A percentile compares a stretch with the other conserved stretches of the same genome.
Evolutionary conservation across 2,329 filamentous ascomycete species (phyloP).

Genomic region (Rutstroemia sydowiana): DNA sequence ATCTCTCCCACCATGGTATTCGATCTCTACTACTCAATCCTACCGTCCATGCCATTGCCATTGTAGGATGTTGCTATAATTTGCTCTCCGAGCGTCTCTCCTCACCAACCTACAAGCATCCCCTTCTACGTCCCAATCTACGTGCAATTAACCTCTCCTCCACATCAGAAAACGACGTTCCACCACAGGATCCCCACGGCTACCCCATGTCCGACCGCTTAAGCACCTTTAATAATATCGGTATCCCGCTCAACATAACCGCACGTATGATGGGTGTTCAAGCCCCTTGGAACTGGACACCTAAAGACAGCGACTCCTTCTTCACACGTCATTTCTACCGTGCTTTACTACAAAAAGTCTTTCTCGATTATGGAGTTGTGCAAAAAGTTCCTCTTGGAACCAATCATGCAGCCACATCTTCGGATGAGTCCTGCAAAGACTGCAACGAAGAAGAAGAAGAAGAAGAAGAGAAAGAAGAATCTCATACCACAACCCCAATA

Average conservation of each 20-base stretch:
- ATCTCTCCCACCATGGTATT: conserved; percentile 91
- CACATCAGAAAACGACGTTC: conserved; percentile 54
- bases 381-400: neutral
- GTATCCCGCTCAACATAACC: conserved; percentile 86
- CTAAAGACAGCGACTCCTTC: conserved; percentile 72
- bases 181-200: conserved; percentile 76
- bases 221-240: conserved; percentile 46
- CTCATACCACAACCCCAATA: conserved; percentile 62
- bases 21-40: conserved; percentile 79
- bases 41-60: conserved; percentile 79
- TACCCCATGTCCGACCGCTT: conserved; percentile 85
- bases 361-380: conserved; percentile 76
- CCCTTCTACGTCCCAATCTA: conserved; percentile 63
- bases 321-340: conserved; percentile 93
- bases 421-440: neutral
- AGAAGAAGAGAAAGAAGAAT: neutral
- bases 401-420: neutral
- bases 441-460: neutral
- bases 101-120: conserved; percentile 78
- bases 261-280: conserved; percentile 98
- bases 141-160: conserved; percentile 60
- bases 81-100: conserved; percentile 84
- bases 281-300: conserved; percentile 87
- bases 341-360: conserved; percentile 83
- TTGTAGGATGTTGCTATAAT: conserved; percentile 98